Evolutionary conservation across 371 early-diverging fungal genomes (phyloP).

Genomic region (Blyttiomyces sp.): DNA sequence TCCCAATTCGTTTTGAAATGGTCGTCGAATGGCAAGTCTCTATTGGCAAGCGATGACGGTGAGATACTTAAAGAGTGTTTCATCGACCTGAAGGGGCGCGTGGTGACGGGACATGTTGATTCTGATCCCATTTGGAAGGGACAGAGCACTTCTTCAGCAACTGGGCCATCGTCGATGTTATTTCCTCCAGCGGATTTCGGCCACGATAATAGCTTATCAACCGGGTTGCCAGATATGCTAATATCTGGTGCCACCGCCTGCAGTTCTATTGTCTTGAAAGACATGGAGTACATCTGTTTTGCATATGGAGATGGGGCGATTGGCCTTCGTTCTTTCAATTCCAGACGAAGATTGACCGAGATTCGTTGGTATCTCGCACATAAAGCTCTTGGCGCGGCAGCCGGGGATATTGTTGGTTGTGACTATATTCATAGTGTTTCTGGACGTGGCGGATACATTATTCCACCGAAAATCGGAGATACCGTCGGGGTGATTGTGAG

Average conservation of each 20-base stretch:
- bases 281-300: slow-evolving; percentile 12
- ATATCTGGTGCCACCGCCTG: slow-evolving; percentile 21
- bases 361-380: slow-evolving; percentile 22
- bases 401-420: slow-evolving; percentile 21
- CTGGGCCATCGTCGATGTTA: too few relatives aligned
- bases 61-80: slow-evolving; percentile 22
- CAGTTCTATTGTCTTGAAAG: slow-evolving; percentile 4
- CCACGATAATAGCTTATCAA: too few relatives aligned
- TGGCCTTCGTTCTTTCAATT: slow-evolving; percentile 7
- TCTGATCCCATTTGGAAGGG: not conserved
- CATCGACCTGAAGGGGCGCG: not conserved
- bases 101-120: not conserved
- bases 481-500: slow-evolving; percentile 22
- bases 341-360: slow-evolving; percentile 4
- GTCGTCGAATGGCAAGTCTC: slow-evolving; percentile 13
- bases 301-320: slow-evolving; percentile 20
- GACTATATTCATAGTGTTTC: slow-evolving; percentile 16
- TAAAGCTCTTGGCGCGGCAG: not conserved
- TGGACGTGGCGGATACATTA: not conserved
- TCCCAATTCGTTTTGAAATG: slow-evolving; percentile 11
- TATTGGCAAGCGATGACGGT: slow-evolving; percentile 17
- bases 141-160: too few relatives aligned
- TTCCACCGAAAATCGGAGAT: slow-evolving; percentile 1
- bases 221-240: not conserved
- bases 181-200: too few relatives aligned